Conservation (phyloP, 2,329 filamentous ascomycete genomes). For the Acephala macrosclerotiorum region DNA sequence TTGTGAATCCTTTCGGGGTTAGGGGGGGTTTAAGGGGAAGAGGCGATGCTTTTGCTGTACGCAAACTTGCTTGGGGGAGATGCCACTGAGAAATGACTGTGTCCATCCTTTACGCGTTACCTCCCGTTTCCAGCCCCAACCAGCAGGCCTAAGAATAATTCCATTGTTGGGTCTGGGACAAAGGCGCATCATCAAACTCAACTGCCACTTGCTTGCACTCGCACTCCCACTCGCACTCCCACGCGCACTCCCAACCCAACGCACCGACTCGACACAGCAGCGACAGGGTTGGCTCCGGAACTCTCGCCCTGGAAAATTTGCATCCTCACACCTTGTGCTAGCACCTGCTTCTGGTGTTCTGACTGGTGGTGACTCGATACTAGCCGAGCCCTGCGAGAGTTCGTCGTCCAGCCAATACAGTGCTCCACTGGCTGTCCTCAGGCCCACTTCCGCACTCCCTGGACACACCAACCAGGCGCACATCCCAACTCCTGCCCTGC, state of each 20-base stretch:
- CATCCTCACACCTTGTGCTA: not conserved
- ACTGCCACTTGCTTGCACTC: not conserved
- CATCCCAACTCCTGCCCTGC: not conserved
- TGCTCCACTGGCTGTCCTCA: not conserved
- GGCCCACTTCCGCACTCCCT: not conserved
- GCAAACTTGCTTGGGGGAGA: not conserved
- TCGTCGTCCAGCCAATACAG: no score
- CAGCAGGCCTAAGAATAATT: slow-evolving; percentile 10
- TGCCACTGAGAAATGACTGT: slow-evolving; percentile 4
- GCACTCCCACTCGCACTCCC: not conserved
- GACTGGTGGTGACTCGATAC: slow-evolving; percentile 7
- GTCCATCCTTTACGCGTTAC: not conserved
- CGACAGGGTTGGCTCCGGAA: slow-evolving; percentile 5
- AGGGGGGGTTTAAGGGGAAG: not conserved
- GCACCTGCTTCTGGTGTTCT: not conserved
- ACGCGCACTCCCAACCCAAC: not conserved
- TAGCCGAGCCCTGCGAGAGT: not conserved
- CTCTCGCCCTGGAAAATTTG: slow-evolving; percentile 1
- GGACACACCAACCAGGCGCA: not conserved
- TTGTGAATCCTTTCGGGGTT: slow-evolving; percentile 6
- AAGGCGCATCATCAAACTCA: not conserved
- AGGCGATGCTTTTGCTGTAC: slow-evolving; percentile 1
- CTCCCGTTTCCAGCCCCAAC: not conserved
- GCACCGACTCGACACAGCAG: not conserved
- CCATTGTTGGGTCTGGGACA: not conserved